Evolutionary conservation across 768 basidiomycete genomes (phyloP).

Genomic region (Tylopilus vinaceipallidus): DNA sequence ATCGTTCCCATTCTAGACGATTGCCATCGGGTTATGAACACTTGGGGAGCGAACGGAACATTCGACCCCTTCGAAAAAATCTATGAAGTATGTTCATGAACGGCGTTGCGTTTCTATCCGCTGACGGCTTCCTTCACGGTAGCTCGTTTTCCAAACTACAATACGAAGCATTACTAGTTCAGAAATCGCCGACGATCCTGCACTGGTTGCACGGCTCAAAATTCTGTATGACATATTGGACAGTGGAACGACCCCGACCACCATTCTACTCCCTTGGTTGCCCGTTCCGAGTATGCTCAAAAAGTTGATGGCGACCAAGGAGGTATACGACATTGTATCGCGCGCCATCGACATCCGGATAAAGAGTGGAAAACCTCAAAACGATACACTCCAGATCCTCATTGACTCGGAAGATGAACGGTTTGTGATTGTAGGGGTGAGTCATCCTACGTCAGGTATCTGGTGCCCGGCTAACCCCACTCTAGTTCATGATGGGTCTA

Average conservation of each 20-base stretch:
- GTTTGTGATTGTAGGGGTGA: slow-evolving; percentile 68
- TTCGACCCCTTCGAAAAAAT: slow-evolving; percentile 72
- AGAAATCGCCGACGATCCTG: slow-evolving; percentile 69
- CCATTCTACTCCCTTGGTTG: slow-evolving; percentile 74
- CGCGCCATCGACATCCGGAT: slow-evolving; percentile 55
- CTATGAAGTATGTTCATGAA: slow-evolving; percentile 51
- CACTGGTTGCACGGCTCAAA: slow-evolving; percentile 59
- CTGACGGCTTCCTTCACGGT: background rate
- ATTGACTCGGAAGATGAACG: slow-evolving; percentile 69
- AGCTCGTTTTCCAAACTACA: slow-evolving; percentile 75
- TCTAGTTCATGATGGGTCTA: slow-evolving; percentile 78
- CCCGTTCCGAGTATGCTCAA: slow-evolving; percentile 70
- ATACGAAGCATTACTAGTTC: slow-evolving; percentile 63
- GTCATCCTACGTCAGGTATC: slow-evolving; percentile 14
- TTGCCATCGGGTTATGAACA: slow-evolving; percentile 55
- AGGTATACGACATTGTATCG: slow-evolving; percentile 69
- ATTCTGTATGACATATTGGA: slow-evolving; percentile 68
- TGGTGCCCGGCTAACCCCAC: slow-evolving; percentile 21
- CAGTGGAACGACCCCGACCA: slow-evolving; percentile 66
- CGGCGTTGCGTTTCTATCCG: background rate
- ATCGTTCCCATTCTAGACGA: slow-evolving; percentile 66
- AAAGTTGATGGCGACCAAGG: slow-evolving; percentile 71
- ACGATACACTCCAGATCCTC: slow-evolving; percentile 74
- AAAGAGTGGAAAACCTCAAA: slow-evolving; percentile 51
- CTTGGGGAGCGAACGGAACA: slow-evolving; percentile 62